Percentiles rank a stretch among this genome's conserved stretches.
Evolutionary conservation across 163 green algal species (phyloP).

Genomic region (Scenedesmus sp.): DNA sequence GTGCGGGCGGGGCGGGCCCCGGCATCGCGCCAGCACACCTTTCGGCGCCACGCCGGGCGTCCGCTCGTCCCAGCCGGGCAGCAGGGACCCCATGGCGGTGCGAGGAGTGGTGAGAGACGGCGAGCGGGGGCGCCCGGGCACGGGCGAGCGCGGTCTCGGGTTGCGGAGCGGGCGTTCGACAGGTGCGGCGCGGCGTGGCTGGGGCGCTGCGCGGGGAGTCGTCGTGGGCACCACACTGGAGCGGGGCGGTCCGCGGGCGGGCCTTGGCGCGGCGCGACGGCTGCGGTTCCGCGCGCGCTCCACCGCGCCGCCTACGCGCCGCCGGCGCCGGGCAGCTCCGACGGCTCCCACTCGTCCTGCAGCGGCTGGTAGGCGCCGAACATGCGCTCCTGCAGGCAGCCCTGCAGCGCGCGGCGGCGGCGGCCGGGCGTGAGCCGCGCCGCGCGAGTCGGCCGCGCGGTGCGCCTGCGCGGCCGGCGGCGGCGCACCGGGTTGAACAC

Average conservation of each 20-base stretch:
- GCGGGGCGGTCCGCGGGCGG: no score
- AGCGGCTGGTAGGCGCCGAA: conserved; percentile 71
- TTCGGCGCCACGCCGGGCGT: conserved; percentile 26
- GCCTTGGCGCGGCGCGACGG: no score
- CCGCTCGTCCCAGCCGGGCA: conserved; percentile 30
- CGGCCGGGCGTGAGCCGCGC: neutral
- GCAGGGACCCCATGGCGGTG: conserved; percentile 21
- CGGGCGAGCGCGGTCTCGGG: no score
- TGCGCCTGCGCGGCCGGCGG: neutral
- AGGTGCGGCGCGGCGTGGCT: no score
- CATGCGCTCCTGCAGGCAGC: conserved; percentile 61
- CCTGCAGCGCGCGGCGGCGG: conserved; percentile 50
- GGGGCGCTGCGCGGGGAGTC: no score
- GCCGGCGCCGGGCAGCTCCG: conserved; percentile 52
- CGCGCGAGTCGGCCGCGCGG: neutral
- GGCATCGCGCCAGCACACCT: conserved; percentile 1
- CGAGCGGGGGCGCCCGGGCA: neutral
- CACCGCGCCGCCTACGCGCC: no score
- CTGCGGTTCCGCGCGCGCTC: no score
- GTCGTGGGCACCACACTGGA: no score
- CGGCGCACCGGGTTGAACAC: conserved; percentile 79
- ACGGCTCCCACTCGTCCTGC: conserved; percentile 68
- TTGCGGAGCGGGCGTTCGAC: no score
- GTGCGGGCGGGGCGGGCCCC: no score
- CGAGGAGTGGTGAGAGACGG: neutral